Evolutionary conservation across 2,329 filamentous ascomycete genomes (phyloP).

Genomic region (Helicocarpus griseus): DNA sequence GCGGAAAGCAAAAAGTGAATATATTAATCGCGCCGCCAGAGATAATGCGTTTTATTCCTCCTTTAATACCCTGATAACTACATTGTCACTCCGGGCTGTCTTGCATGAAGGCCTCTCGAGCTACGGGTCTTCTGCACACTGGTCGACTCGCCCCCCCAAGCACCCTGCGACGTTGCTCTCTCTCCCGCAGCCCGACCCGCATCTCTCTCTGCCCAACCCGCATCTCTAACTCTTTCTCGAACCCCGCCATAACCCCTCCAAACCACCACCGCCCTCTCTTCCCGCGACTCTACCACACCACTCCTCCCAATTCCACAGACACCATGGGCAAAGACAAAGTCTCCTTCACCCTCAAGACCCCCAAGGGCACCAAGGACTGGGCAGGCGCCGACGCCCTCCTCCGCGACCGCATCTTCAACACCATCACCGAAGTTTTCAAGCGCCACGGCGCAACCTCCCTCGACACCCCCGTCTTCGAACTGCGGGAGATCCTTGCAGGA

Average conservation of each 20-base stretch:
- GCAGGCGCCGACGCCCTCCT: constrained; percentile 68
- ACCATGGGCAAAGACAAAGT: constrained; percentile 28
- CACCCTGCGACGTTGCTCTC: constrained; percentile 10
- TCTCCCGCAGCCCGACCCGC: constrained; percentile 12
- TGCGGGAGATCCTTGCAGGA: constrained; percentile 74
- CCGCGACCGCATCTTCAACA: constrained; percentile 67
- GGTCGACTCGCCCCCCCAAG: constrained; percentile 22
- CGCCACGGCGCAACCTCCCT: constrained; percentile 71
- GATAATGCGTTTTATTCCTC: neutral
- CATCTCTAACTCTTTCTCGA: constrained; percentile 2
- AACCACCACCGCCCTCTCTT: neutral
- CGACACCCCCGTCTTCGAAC: constrained; percentile 76
- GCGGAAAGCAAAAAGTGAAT: neutral
- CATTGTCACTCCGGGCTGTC: neutral
- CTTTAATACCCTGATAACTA: neutral
- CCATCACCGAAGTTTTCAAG: constrained; percentile 71
- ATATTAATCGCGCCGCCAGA: neutral
- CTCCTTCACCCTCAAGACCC: constrained; percentile 66
- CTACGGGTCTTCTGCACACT: constrained; percentile 18
- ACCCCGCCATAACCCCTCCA: constrained; percentile 6
- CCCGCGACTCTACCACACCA: constrained; percentile 1
- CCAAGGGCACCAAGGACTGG: constrained; percentile 88
- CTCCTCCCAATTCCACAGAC: constrained; percentile 1
- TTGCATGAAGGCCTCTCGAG: constrained; percentile 23
- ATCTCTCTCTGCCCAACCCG: constrained; percentile 16